Conservation (phyloP, 1,284 basidiomycete genomes). For the Veloboletus limbatus region DNA sequence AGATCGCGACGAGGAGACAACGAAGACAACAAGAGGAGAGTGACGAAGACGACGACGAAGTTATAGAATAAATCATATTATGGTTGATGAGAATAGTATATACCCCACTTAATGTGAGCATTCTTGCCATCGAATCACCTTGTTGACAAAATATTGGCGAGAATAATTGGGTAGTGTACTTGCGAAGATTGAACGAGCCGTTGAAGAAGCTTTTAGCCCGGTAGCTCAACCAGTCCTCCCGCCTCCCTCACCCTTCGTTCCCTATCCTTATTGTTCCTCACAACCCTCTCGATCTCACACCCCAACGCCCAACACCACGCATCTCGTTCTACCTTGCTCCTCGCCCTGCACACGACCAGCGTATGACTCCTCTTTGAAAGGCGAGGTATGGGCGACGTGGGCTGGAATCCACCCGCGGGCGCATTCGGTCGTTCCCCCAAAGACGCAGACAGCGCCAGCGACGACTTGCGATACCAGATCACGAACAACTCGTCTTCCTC, state of each 20-base stretch:
- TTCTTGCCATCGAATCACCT: background rate
- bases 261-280: slow-evolving; percentile 52
- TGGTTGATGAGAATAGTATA: slow-evolving; percentile 5
- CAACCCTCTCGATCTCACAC: slow-evolving; percentile 77
- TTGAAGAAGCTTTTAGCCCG: slow-evolving; percentile 5
- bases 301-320: slow-evolving; percentile 87
- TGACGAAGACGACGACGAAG: slow-evolving; percentile 61
- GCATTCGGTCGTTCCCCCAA: slow-evolving; percentile 18
- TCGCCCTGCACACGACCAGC: slow-evolving; percentile 64
- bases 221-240: slow-evolving; percentile 45
- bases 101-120: slow-evolving; percentile 10
- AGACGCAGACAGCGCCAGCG: background rate
- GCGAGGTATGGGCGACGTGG: slow-evolving; percentile 42
- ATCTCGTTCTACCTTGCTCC: slow-evolving; percentile 80
- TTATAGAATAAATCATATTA: slow-evolving; percentile 52
- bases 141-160: background rate
- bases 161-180: background rate
- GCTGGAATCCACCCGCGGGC: slow-evolving; percentile 21
- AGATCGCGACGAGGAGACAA: slow-evolving; percentile 49
- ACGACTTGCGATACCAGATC: slow-evolving; percentile 57
- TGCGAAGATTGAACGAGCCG: too few species aligned
- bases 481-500: slow-evolving; percentile 77
- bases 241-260: slow-evolving; percentile 57
- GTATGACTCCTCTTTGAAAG: slow-evolving; percentile 60
- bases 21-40: slow-evolving; percentile 47